These are phyloP conservation scores for Colletotrichum theobromicola DNA, from an alignment of 2,329 filamentous ascomycete species.

Conservation along the genomic window DNA sequence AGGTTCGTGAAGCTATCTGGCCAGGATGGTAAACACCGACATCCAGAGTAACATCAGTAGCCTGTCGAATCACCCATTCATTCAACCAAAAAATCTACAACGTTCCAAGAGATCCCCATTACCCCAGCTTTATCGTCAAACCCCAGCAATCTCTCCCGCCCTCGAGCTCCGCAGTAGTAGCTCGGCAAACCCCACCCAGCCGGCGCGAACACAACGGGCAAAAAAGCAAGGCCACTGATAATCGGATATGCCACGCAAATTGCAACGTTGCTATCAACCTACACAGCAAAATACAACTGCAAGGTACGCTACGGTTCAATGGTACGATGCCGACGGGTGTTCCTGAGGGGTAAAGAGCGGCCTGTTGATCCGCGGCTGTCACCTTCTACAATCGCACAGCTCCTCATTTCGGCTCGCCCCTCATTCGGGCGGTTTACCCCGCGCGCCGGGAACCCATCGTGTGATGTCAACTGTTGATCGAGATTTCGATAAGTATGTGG, in stretches of 20 bases:
- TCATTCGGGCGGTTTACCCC: not conserved
- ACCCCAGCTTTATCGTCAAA: not conserved
- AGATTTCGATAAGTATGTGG: not conserved
- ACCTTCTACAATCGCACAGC: not conserved
- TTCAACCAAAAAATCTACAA: not conserved
- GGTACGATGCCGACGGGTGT: not conserved
- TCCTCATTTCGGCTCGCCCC: not conserved
- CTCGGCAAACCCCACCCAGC: not conserved
- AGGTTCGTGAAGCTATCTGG: too few relatives aligned
- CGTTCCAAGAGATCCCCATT: not conserved
- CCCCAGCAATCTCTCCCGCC: not conserved
- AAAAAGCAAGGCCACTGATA: not conserved
- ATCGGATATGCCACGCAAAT: not conserved
- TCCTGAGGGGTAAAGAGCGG: not conserved
- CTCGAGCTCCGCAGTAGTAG: not conserved
- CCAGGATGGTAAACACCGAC: too few relatives aligned
- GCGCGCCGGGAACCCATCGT: not conserved
- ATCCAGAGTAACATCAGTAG: too few relatives aligned
- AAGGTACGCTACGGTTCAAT: not conserved
- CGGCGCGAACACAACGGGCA: not conserved
- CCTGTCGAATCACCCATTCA: too few relatives aligned
- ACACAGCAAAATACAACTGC: not conserved
- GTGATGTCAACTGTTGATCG: not conserved
- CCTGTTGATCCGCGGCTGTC: not conserved
- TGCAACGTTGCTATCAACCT: slow-evolving; percentile 2